Evolutionary conservation across 1,139 yeast genomes (phyloP).

Genomic region (Keqinozyma sinolaborantium): DNA sequence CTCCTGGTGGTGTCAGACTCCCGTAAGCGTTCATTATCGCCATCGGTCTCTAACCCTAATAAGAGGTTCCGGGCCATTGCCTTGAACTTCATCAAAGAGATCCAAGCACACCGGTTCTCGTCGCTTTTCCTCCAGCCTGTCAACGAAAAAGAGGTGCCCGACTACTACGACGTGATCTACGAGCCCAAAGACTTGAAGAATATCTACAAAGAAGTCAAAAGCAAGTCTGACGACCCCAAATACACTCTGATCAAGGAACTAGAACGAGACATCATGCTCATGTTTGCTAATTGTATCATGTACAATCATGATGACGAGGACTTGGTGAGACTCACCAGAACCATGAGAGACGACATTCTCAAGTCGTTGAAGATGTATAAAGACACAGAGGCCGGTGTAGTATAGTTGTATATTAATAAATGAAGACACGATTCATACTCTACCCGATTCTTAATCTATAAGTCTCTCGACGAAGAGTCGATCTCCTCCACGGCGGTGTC

Average conservation of each 20-base stretch:
- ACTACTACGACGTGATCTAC: constrained; percentile 58
- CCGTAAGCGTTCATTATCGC: constrained; percentile 19
- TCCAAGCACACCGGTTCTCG: constrained; percentile 69
- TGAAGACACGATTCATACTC: no score
- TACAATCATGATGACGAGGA: constrained; percentile 68
- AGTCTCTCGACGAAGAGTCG: no score
- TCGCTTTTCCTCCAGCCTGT: constrained; percentile 75
- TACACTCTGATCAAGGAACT: constrained; percentile 59
- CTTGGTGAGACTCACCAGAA: constrained; percentile 58
- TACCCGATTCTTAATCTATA: no score
- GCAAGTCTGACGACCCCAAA: constrained; percentile 30
- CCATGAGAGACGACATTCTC: constrained; percentile 61
- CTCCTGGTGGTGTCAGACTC: no score
- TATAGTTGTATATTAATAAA: no score
- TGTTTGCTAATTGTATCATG: constrained; percentile 86
- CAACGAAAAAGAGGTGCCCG: constrained; percentile 62
- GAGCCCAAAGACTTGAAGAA: constrained; percentile 69
- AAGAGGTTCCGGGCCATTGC: constrained; percentile 56
- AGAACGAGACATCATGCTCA: constrained; percentile 66
- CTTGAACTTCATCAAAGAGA: constrained; percentile 56
- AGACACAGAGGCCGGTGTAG: constrained; percentile 23
- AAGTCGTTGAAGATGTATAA: constrained; percentile 49
- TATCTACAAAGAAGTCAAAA: constrained; percentile 53
- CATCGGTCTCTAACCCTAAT: constrained; percentile 27
- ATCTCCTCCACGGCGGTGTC: constrained; percentile 1